Conservation (phyloP, 176 grass and related monocot genomes). For the Bromus sterilis region DNA sequence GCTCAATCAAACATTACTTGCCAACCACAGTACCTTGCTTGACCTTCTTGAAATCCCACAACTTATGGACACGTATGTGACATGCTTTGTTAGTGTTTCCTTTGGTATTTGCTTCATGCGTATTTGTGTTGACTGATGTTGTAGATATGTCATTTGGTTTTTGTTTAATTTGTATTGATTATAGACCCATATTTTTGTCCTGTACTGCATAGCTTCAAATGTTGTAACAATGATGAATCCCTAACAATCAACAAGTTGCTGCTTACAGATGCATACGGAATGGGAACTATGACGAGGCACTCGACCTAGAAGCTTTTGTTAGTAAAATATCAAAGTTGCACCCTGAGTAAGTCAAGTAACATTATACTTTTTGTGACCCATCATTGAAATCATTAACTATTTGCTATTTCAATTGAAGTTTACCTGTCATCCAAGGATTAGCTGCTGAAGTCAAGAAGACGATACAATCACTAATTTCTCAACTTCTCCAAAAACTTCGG, state of each 20-base stretch:
- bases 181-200: background rate
- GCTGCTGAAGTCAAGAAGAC: conserved; percentile 86
- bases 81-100: conserved; percentile 13
- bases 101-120: background rate
- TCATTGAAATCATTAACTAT: conserved; percentile 10
- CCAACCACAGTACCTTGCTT: conserved; percentile 90
- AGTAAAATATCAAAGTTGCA: conserved; percentile 87
- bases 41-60: conserved; percentile 98
- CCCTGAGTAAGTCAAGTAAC: conserved; percentile 62
- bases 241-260: background rate
- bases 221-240: background rate
- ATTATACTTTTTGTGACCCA: background rate
- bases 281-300: conserved; percentile 98
- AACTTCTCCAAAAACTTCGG: conserved; percentile 96
- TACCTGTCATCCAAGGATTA: conserved; percentile 93
- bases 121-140: background rate
- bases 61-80: conserved; percentile 92
- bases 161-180: background rate
- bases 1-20: conserved; percentile 93
- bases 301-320: conserved; percentile 96
- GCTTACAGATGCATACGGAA: conserved; percentile 83
- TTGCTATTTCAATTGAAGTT: conserved; percentile 66
- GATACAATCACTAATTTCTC: conserved; percentile 84
- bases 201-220: background rate
- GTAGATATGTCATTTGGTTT: conserved; percentile 2